Evolutionary conservation across 208 protist genomes (phyloP).

Genomic region (Acanthamoeba quina): DNA sequence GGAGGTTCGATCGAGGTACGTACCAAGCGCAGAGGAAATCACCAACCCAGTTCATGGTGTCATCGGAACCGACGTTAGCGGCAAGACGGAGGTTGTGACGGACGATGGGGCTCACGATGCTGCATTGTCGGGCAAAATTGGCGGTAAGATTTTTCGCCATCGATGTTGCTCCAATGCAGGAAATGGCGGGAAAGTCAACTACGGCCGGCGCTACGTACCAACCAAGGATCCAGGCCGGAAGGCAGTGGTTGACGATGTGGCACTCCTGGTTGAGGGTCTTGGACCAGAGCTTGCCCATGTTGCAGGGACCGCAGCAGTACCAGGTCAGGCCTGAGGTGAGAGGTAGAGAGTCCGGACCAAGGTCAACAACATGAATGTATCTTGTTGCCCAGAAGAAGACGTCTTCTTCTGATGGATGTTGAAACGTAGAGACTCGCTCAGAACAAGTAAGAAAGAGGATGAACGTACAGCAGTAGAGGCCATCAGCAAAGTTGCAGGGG

Average conservation of each 20-base stretch:
- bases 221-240: constrained; percentile 29
- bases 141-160: too few relatives aligned
- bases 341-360: background rate
- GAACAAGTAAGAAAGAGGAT: background rate
- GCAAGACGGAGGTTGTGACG: constrained; percentile 63
- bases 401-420: too few relatives aligned
- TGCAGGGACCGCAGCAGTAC: constrained; percentile 60
- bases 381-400: background rate
- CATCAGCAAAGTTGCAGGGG: constrained; percentile 59
- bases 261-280: constrained; percentile 56
- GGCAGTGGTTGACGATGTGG: constrained; percentile 64
- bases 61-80: constrained; percentile 39
- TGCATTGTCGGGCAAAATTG: background rate
- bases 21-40: constrained; percentile 59
- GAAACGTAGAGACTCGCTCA: background rate
- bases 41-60: constrained; percentile 59
- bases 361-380: background rate
- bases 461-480: constrained; percentile 53
- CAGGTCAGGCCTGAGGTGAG: constrained; percentile 16
- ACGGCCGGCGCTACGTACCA: background rate
- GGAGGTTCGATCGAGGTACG: background rate
- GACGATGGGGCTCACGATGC: background rate
- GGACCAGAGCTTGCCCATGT: constrained; percentile 52
- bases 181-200: background rate
- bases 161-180: background rate